Evolutionary conservation across 2,329 filamentous ascomycete genomes (phyloP), one percentile per base, ranked within the genome.

Genomic region (Aureobasidium uvarum): DNA sequence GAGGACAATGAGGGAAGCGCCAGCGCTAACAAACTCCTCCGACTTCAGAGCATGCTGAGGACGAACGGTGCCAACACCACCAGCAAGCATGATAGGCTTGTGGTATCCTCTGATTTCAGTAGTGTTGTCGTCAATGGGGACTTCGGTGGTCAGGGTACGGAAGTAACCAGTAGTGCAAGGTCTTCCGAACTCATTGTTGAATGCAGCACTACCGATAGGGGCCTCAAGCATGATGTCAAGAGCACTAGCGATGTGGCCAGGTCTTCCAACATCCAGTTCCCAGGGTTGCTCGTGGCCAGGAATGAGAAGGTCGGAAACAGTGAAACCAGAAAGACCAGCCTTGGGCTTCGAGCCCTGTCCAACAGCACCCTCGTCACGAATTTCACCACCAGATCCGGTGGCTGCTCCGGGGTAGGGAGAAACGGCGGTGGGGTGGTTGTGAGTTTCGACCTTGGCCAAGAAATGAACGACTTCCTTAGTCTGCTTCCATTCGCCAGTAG

Each of bases 81-180:
- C 95, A 68, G 95, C 95, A 79, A 99, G 92, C 91, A 97, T 96
- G 76, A 96, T 97, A 11, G 95, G 95, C 81, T 99, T 99, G 79
- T 98, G 95, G 76, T 96, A 99, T 28, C 95, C 95, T 70, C 94
- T 85, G 73, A 91, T 85, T 70, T 96, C 92, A 23, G 83, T 83
- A 67, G 84, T 81, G 46, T 85, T 85, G 65, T 85, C 82, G 51
- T 81, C 83, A n/a, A 84, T 77, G 31, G 84, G 81, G 36, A 90
- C 83, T 66, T 87, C 83, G 50, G 88, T 90, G 36, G 96, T 86
- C 43, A 99, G 84, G 0, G 95, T 99, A 67, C 94, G 85, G 82
- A 99, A 99, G 74, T 92, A 94, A 25, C 95, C 95, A 2, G 89
- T 85, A 14, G 96, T 89, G 73, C 89, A 92, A 41, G 95, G 94